Evolutionary conservation across 176 grass and related monocot species (phyloP).

Genomic region (Aegilops sharonensis): DNA sequence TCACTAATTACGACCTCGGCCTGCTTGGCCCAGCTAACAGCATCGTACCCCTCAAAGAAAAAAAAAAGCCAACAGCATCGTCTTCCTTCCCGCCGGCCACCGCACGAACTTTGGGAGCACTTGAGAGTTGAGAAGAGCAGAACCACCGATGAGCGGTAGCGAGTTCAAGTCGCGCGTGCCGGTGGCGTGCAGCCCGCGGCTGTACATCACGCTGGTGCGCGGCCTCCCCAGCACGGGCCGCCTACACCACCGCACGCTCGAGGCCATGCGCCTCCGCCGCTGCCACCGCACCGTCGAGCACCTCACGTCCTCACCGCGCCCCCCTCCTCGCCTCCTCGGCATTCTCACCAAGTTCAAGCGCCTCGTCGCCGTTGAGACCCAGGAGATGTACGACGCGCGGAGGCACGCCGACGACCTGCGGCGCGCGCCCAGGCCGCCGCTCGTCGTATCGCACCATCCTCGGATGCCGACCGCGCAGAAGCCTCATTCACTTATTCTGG

Average conservation of each 20-base stretch:
- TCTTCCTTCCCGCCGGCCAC: no score
- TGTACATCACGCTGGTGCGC: conserved; percentile 88
- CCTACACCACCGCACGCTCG: conserved; percentile 88
- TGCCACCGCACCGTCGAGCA: conserved; percentile 59
- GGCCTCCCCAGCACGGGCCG: conserved; percentile 67
- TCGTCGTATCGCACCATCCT: conserved; percentile 53
- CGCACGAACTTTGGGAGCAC: no score
- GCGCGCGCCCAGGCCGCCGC: conserved; percentile 66
- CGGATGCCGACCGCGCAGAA: background rate
- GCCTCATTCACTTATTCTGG: background rate
- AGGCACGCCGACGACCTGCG: conserved; percentile 65
- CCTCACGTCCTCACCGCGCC: no score
- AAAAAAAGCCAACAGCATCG: no score
- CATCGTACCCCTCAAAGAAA: no score
- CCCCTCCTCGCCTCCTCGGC: conserved; percentile 68
- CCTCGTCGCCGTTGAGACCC: conserved; percentile 77
- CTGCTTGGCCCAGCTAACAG: background rate
- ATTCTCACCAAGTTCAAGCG: conserved; percentile 92
- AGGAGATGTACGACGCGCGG: conserved; percentile 71
- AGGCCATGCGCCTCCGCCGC: conserved; percentile 91
- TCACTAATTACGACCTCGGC: background rate
- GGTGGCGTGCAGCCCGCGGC: conserved; percentile 59
- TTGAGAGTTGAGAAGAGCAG: no score
- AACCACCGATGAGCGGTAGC: conserved; percentile 54
- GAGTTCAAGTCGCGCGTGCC: conserved; percentile 30